Conservation (phyloP, 495 filamentous ascomycete genomes). For the Talaromyces nanjingensis region DNA sequence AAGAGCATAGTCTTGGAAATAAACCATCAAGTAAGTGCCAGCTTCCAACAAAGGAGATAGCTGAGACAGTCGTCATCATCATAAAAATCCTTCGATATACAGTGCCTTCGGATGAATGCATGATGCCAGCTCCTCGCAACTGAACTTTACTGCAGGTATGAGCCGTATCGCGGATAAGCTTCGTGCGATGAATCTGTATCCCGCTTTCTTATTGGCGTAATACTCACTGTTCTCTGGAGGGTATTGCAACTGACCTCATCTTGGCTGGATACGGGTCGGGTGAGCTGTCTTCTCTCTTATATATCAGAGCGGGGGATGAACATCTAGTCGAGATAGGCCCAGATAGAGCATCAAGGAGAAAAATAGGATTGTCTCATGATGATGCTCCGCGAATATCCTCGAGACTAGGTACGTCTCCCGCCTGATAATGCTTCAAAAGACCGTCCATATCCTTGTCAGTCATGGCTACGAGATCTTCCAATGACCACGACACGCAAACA, state of each 20-base stretch:
- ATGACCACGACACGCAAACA: slow-evolving; percentile 79
- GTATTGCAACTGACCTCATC: not conserved
- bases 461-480: slow-evolving; percentile 83
- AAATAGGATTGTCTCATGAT: not conserved
- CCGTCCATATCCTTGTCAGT: slow-evolving; percentile 76
- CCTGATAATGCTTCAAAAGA: slow-evolving; percentile 62
- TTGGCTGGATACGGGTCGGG: not conserved
- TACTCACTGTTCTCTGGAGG: not conserved
- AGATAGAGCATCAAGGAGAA: not conserved
- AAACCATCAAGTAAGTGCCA: too few species aligned
- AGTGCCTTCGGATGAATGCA: too few species aligned
- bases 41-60: too few species aligned
- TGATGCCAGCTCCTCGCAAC: too few species aligned
- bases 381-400: slow-evolving; percentile 25
- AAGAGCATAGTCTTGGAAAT: too few species aligned
- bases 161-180: not conserved
- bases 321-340: not conserved
- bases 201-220: not conserved
- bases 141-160: not conserved
- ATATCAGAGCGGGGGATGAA: too few species aligned
- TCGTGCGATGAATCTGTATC: not conserved
- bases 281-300: too few species aligned
- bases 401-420: slow-evolving; percentile 35
- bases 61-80: too few species aligned
- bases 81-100: too few species aligned